Percentiles rank a stretch among this genome's conserved stretches.
Evolutionary conservation across 495 filamentous ascomycete species (phyloP).

Genomic region (Hypoxylon crocopeplum): DNA sequence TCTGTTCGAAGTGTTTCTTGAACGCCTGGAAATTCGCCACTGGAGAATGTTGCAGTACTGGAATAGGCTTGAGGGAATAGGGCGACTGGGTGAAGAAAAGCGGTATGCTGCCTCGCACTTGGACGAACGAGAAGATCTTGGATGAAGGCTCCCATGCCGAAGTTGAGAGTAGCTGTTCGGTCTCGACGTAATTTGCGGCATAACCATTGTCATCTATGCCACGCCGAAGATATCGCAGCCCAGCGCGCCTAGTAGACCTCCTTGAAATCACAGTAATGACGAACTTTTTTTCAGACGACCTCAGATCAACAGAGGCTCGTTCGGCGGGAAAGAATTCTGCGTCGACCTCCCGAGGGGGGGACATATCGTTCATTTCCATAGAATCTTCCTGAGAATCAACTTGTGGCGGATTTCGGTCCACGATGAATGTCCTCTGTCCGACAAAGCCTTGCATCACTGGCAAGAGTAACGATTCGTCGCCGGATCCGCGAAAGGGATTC

Average conservation of each 20-base stretch:
- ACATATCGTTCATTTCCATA: slow-evolving; percentile 49
- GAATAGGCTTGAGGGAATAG: slow-evolving; percentile 88
- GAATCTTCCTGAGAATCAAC: slow-evolving; percentile 49
- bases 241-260: slow-evolving; percentile 81
- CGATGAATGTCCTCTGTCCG: slow-evolving; percentile 80
- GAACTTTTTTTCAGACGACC: slow-evolving; percentile 58
- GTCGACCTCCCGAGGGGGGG: slow-evolving; percentile 25
- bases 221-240: slow-evolving; percentile 88
- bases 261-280: slow-evolving; percentile 87
- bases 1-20: slow-evolving; percentile 73
- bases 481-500: slow-evolving; percentile 72
- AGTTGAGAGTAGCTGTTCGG: slow-evolving; percentile 85
- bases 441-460: slow-evolving; percentile 96
- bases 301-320: slow-evolving; percentile 36
- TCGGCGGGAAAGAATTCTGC: slow-evolving; percentile 21
- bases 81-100: slow-evolving; percentile 93
- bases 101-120: slow-evolving; percentile 87
- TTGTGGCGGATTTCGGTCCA: slow-evolving; percentile 58
- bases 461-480: slow-evolving; percentile 70
- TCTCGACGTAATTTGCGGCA: slow-evolving; percentile 90
- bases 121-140: slow-evolving; percentile 81
- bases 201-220: slow-evolving; percentile 88
- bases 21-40: slow-evolving; percentile 81
- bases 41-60: slow-evolving; percentile 76
- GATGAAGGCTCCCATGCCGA: slow-evolving; percentile 61